Conservation (phyloP, 1,139 yeast species). For the Pneumocystis wakefieldiae region DNA sequence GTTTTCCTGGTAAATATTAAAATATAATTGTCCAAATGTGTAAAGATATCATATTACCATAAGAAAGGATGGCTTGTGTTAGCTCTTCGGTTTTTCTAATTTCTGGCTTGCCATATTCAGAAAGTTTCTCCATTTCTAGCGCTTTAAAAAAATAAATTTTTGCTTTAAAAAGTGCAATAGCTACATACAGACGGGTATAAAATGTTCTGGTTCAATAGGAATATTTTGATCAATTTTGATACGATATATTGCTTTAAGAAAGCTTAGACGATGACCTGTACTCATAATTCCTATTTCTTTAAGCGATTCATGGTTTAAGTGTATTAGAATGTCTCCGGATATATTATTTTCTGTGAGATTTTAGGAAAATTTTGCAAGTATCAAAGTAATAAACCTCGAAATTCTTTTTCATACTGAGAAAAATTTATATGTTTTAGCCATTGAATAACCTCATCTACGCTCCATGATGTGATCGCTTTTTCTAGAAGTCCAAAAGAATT, state of each 20-base stretch:
- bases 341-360: constrained; percentile 23
- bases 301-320: constrained; percentile 27
- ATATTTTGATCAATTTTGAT: constrained; percentile 20
- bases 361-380: neutral
- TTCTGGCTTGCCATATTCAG: neutral
- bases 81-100: neutral
- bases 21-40: neutral
- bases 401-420: constrained; percentile 1
- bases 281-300: constrained; percentile 28
- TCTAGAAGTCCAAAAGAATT: neutral
- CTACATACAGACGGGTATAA: constrained; percentile 14
- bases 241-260: constrained; percentile 26
- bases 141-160: neutral
- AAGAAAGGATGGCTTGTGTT: neutral
- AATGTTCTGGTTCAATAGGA: constrained; percentile 22
- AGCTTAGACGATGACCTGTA: constrained; percentile 29
- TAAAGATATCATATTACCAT: neutral
- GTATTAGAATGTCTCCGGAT: constrained; percentile 29
- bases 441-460: neutral
- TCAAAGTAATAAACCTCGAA: neutral
- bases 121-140: neutral
- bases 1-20: neutral
- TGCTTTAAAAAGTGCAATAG: neutral
- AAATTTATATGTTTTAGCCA: neutral
- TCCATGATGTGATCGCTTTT: neutral